Evolutionary conservation across 805 yeast species (phyloP), one percentile per base, ranked within the genome.

Genomic region (Spencermartinsiella europaea): DNA sequence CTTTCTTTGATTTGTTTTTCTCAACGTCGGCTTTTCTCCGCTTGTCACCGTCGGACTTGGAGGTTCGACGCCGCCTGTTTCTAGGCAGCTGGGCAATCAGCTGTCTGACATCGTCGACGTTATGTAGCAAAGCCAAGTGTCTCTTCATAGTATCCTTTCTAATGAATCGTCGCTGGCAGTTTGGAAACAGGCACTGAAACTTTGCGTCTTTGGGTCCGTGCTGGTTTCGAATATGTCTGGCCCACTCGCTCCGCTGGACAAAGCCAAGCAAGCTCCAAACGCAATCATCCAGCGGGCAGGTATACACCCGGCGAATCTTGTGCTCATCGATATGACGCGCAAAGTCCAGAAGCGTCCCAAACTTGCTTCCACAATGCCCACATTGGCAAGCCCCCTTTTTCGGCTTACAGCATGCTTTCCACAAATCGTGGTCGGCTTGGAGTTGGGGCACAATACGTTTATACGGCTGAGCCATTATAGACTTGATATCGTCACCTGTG

Each of bases 181-280:
- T 47, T 3, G 31, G 34, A 36, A 46, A 44, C 40, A 51, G 41
- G 47, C 66, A 59, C 25, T 41, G 38, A 38, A 44, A 53, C 25
- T 34, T 48, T 27, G 51, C 50, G 10, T 43, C 44, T 21, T 38
- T 27, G 21, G 21, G 17, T 53, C 49, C 48, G 59, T 65, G 61
- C 58, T 64, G 54, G 51, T 50, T 44, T 55, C 57, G 49, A 42
- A 51, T 44, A 49, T 69, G 74, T 3, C 74, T 57, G 27, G 56
- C 55, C 45, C 69, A 54, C 53, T 69, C 73, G 46, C 67, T 57
- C 16, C 59, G 52, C 47, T 61, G 65, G 41, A 59, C 56, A 50
- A 69, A 71, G 1, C 76, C 76, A 21, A 72, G 66, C 12, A 64
- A 52, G 22, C 62, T 60, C 75, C 74, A 72, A 3, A 74, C 73